Conservation (phyloP, 495 filamentous ascomycete genomes). For the Hypoxylon trugodes region DNA sequence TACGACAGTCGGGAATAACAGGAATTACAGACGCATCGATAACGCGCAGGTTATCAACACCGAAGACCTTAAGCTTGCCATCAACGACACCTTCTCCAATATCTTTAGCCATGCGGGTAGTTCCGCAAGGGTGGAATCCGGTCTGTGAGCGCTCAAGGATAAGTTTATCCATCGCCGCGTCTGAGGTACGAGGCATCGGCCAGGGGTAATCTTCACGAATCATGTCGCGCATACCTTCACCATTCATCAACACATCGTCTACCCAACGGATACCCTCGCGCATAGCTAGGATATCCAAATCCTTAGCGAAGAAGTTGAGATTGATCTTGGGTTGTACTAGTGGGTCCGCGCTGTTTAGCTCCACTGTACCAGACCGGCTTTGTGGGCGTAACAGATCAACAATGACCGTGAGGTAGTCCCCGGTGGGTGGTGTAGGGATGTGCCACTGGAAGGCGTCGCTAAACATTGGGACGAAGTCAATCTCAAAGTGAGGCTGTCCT, state of each 20-base stretch:
- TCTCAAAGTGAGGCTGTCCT: slow-evolving; percentile 69
- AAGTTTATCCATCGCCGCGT: slow-evolving; percentile 65
- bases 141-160: slow-evolving; percentile 67
- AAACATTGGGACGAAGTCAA: slow-evolving; percentile 71
- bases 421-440: slow-evolving; percentile 58
- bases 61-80: slow-evolving; percentile 61
- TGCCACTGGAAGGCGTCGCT: slow-evolving; percentile 71
- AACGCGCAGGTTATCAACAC: slow-evolving; percentile 60
- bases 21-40: slow-evolving; percentile 59
- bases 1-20: slow-evolving; percentile 56
- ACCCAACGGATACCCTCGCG: slow-evolving; percentile 64
- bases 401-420: slow-evolving; percentile 64
- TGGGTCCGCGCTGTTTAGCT: slow-evolving; percentile 60
- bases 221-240: slow-evolving; percentile 66
- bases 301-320: slow-evolving; percentile 66
- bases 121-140: slow-evolving; percentile 68
- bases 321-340: slow-evolving; percentile 65
- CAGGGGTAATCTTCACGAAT: slow-evolving; percentile 64
- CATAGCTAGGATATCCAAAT: slow-evolving; percentile 65
- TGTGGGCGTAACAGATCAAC: slow-evolving; percentile 67
- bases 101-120: slow-evolving; percentile 59
- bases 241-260: slow-evolving; percentile 63
- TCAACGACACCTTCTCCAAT: slow-evolving; percentile 65
- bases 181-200: slow-evolving; percentile 64
- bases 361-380: slow-evolving; percentile 59